Evolutionary conservation across 805 yeast genomes (phyloP).

Genomic region (Lipomyces anomalus): DNA sequence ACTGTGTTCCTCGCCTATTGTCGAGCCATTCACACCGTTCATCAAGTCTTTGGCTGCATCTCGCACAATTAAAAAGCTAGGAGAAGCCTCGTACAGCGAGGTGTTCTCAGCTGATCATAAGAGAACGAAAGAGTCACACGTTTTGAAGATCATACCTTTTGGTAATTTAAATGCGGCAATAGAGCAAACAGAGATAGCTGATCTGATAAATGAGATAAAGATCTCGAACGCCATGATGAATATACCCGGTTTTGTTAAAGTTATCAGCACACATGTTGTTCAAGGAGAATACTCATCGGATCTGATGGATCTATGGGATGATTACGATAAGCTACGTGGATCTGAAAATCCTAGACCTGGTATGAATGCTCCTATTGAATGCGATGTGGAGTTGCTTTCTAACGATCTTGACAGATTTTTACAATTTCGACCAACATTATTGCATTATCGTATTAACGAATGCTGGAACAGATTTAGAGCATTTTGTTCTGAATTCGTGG

Average conservation of each 20-base stretch:
- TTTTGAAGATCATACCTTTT: constrained; percentile 51
- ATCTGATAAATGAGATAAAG: constrained; percentile 44
- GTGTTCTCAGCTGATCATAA: constrained; percentile 35
- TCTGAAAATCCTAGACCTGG: constrained; percentile 39
- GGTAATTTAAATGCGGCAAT: constrained; percentile 35
- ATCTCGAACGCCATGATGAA: constrained; percentile 40
- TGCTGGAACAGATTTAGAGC: constrained; percentile 42
- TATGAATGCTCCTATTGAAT: neutral
- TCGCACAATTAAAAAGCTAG: constrained; percentile 36
- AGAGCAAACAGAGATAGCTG: constrained; percentile 40
- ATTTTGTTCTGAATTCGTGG: constrained; percentile 37
- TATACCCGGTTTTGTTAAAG: constrained; percentile 42
- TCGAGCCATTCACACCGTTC: constrained; percentile 34
- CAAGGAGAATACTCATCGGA: constrained; percentile 41
- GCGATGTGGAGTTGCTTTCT: neutral
- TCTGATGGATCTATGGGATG: constrained; percentile 44
- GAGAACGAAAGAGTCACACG: constrained; percentile 29
- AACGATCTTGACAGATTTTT: constrained; percentile 27
- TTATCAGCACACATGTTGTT: constrained; percentile 43
- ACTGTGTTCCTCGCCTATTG: constrained; percentile 35
- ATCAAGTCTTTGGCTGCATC: constrained; percentile 23
- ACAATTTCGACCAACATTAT: constrained; percentile 33
- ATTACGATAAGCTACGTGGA: constrained; percentile 28
- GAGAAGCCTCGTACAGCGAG: constrained; percentile 47
- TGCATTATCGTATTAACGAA: constrained; percentile 34